These are phyloP conservation scores for Apostasia shenzhenica DNA, from an alignment of 106 monocot species.

Conservation along the genomic window DNA sequence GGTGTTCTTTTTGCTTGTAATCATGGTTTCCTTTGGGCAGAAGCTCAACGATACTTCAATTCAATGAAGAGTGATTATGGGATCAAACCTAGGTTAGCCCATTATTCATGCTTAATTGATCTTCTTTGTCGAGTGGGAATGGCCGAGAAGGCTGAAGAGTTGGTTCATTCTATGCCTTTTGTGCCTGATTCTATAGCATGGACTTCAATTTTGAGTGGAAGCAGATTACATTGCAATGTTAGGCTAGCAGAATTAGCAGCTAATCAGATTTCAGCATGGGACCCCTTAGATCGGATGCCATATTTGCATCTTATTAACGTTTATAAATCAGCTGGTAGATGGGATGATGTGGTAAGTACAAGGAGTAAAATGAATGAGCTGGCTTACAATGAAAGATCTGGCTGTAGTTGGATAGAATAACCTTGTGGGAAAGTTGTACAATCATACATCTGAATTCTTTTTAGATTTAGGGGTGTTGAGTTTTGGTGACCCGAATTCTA, in stretches of 20 bases:
- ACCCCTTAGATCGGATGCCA: conserved; percentile 41
- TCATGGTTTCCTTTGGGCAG: conserved; percentile 32
- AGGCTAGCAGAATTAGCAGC: conserved; percentile 46
- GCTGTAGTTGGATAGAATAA: conserved; percentile 50
- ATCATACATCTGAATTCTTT: background rate
- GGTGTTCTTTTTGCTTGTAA: conserved; percentile 52
- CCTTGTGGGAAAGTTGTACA: background rate
- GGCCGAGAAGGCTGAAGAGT: conserved; percentile 24
- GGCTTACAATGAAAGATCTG: conserved; percentile 22
- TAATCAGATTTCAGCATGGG: conserved; percentile 20
- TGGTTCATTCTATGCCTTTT: conserved; percentile 41
- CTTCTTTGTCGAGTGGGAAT: conserved; percentile 43
- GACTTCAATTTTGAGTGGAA: conserved; percentile 48
- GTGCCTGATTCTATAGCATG: conserved; percentile 35
- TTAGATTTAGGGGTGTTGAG: background rate
- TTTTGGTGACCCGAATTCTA: too few species aligned
- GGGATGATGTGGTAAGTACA: conserved; percentile 16
- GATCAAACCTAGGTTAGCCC: conserved; percentile 27
- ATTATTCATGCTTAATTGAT: conserved; percentile 63
- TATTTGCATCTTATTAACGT: conserved; percentile 38
- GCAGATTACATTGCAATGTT: conserved; percentile 24
- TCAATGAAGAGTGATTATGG: conserved; percentile 41
- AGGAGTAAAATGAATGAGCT: conserved; percentile 22
- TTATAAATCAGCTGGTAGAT: conserved; percentile 32
- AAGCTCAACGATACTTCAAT: conserved; percentile 39